phyloP scores from a whole-genome alignment of 805 yeast species.

The Nakazawaea anatomiae region DNA sequence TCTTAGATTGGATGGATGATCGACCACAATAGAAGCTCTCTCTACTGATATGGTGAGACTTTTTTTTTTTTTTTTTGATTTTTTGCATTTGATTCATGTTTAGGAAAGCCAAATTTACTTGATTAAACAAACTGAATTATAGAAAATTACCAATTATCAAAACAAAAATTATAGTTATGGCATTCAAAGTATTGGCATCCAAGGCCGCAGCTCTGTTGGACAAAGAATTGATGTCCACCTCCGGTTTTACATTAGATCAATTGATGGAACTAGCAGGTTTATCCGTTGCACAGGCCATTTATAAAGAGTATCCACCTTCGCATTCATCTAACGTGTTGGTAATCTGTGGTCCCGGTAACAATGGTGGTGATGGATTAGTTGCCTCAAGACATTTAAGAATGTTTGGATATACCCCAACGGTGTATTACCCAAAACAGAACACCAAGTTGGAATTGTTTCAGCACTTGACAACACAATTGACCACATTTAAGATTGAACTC shows the following conservation, averaged over 20 bases:
- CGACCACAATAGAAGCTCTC: no score
- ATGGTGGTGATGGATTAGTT: conserved; percentile 95
- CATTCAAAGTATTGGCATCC: conserved; percentile 37
- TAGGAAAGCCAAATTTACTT: no score
- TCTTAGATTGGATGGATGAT: no score
- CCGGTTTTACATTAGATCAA: conserved; percentile 79
- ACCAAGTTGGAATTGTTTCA: conserved; percentile 49
- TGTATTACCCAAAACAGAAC: conserved; percentile 74
- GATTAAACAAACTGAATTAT: no score
- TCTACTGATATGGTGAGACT: no score
- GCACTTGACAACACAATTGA: conserved; percentile 61
- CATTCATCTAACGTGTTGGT: conserved; percentile 46
- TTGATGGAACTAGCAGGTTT: conserved; percentile 96
- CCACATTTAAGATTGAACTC: conserved; percentile 56
- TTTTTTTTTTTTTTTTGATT: no score
- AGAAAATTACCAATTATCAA: no score
- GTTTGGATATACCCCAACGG: conserved; percentile 70
- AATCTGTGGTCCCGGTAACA: conserved; percentile 93
- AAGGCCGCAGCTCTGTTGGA: conserved; percentile 74
- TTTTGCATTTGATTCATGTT: no score
- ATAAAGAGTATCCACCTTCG: conserved; percentile 53
- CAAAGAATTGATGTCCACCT: conserved; percentile 78
- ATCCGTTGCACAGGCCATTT: conserved; percentile 85
- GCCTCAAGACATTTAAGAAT: conserved; percentile 86
- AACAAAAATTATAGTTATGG: conserved; percentile 12